phyloP scores from a whole-genome alignment of 2,329 filamentous ascomycete species.

The Pestalotiopsis sp. region DNA sequence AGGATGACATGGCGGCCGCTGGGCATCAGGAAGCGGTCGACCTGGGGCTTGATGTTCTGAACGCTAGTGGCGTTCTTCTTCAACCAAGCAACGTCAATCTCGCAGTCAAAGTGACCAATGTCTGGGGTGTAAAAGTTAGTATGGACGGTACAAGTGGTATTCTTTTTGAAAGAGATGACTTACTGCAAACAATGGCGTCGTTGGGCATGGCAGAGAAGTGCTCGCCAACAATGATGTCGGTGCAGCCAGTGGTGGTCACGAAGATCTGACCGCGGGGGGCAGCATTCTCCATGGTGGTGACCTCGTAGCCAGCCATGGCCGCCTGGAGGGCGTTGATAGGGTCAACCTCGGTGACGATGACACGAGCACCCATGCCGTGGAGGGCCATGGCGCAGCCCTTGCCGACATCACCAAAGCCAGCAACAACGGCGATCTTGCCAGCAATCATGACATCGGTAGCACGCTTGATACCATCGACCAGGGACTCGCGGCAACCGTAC shows the following conservation, averaged over 20 bases:
- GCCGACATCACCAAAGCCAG: slow-evolving; percentile 97
- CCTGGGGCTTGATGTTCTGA: slow-evolving; percentile 99
- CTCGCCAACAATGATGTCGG: slow-evolving; percentile 88
- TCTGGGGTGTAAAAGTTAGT: slow-evolving; percentile 46
- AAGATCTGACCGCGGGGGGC: slow-evolving; percentile 91
- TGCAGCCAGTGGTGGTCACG: slow-evolving; percentile 98
- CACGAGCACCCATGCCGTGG: slow-evolving; percentile 94
- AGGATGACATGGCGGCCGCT: slow-evolving; percentile 97
- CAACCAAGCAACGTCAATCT: slow-evolving; percentile 99
- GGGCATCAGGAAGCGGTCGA: slow-evolving; percentile 95
- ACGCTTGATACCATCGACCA: slow-evolving; percentile 99
- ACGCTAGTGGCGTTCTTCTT: slow-evolving; percentile 93
- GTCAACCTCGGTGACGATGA: slow-evolving; percentile 95
- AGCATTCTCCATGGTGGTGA: slow-evolving; percentile 97
- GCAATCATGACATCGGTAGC: slow-evolving; percentile 99
- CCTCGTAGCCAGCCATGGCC: slow-evolving; percentile 94
- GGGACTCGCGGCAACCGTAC: slow-evolving; percentile 98
- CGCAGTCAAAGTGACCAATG: slow-evolving; percentile 99
- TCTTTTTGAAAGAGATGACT: slow-evolving; percentile 32
- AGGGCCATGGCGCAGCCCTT: slow-evolving; percentile 98
- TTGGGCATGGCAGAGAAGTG: slow-evolving; percentile 97
- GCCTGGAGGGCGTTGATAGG: slow-evolving; percentile 99
- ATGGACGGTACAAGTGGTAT: neutral
- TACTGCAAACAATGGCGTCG: slow-evolving; percentile 98
- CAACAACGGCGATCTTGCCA: slow-evolving; percentile 96